These are phyloP conservation scores for Aspergillus campestris DNA, from an alignment of 495 filamentous ascomycete genomes.

Conservation along the genomic window DNA sequence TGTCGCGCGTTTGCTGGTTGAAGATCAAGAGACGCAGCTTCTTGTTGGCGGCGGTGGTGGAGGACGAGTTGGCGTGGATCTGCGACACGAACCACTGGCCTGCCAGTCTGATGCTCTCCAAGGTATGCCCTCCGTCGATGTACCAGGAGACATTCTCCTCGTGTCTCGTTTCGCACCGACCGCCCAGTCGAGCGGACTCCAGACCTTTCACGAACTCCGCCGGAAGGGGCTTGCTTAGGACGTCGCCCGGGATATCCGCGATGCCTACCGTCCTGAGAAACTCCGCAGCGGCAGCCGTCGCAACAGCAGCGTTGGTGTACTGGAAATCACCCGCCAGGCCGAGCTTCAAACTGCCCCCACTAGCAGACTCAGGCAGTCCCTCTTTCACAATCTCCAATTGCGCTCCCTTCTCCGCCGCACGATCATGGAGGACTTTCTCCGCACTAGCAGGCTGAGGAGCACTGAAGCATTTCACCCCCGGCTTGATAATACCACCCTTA, in stretches of 20 bases:
- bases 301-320: conserved; percentile 76
- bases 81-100: conserved; percentile 70
- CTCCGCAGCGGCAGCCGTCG: conserved; percentile 62
- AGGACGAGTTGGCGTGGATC: conserved; percentile 39
- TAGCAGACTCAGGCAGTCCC: conserved; percentile 53
- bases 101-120: conserved; percentile 74
- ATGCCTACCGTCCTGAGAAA: conserved; percentile 40
- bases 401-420: conserved; percentile 60
- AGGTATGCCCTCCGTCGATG: conserved; percentile 86
- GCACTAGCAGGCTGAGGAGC: conserved; percentile 62
- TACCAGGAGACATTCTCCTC: conserved; percentile 72
- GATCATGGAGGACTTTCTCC: conserved; percentile 55
- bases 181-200: conserved; percentile 64
- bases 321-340: conserved; percentile 77
- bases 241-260: conserved; percentile 35
- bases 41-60: conserved; percentile 28
- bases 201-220: conserved; percentile 65
- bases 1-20: conserved; percentile 87
- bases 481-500: conserved; percentile 88
- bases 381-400: conserved; percentile 48
- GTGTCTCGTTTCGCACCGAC: conserved; percentile 70
- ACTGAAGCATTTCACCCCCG: conserved; percentile 59
- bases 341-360: conserved; percentile 47
- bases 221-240: conserved; percentile 46
- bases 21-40: conserved; percentile 70